These are phyloP conservation scores for cucumber (Cucumis sativus) DNA, from an alignment of 306 rosid genomes.

Conservation along the genomic window DNA sequence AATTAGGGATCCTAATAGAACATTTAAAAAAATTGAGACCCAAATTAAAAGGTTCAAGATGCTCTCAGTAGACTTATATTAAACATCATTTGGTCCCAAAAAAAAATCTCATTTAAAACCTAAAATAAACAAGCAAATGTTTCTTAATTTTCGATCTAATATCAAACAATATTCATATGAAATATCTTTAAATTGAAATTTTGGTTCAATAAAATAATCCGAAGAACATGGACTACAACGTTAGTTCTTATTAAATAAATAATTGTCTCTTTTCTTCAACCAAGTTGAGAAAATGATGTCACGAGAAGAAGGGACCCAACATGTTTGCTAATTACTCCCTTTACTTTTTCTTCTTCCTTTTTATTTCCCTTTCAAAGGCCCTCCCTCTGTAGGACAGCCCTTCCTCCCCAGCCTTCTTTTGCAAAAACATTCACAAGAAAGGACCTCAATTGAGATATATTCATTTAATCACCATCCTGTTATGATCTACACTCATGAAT, in stretches of 20 bases:
- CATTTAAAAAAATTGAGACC: no score
- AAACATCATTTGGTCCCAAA: neutral
- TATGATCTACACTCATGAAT: neutral
- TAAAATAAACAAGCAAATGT: neutral
- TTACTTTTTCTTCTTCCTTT: neutral
- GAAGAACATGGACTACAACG: neutral
- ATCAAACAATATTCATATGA: neutral
- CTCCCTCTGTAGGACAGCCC: neutral
- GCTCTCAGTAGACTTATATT: neutral
- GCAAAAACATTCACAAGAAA: neutral
- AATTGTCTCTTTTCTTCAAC: neutral
- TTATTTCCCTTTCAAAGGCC: neutral
- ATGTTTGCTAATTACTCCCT: neutral
- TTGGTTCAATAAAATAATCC: neutral
- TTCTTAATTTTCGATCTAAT: neutral
- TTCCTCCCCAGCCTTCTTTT: neutral
- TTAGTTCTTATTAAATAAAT: neutral
- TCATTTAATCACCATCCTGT: neutral
- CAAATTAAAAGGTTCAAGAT: no score
- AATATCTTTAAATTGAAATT: neutral
- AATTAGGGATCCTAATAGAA: no score
- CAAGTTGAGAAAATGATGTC: slow-evolving; percentile 1
- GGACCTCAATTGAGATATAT: neutral
- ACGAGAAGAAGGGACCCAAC: slow-evolving; percentile 5
- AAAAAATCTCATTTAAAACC: no score